Evolutionary conservation across 495 filamentous ascomycete genomes (phyloP), one percentile per base, ranked within the genome.

Genomic region (Astrothelium subdiscretum): DNA sequence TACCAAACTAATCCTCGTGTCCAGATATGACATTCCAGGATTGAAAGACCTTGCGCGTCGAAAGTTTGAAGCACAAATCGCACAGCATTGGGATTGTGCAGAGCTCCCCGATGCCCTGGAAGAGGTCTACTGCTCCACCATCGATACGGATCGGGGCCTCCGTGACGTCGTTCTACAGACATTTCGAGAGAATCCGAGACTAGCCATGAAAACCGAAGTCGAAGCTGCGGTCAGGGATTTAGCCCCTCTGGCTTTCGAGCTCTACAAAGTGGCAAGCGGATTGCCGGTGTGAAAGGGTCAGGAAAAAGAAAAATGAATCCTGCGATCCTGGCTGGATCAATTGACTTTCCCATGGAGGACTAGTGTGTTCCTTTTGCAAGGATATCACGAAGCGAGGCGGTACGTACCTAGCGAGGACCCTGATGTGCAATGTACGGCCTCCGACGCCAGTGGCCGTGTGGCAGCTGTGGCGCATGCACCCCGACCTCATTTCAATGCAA

Each of bases 111-210:
- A 74, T 12, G 74, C 72, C 1, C 71, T 77, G 60, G 65, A 69
- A 61, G 73, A 75, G 32, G 75, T 75, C 11, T 79, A 78, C 65
- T 68, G 74, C 29, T 69, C 66, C 18, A 78, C 76, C 10, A 64
- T 75, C 57, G 69, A 73, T 60, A 65, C 60, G 20, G 76, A 79
- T 63, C 69, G 75, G 8, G 73, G 72, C 4, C 69, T 79, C 42
- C 68, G 75, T 10, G 73, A 79, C 63, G 57, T 74, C 22, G 65
- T 76, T 32, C 65, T 74, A 42, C 67, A 74, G 57, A 63, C 68
- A 1, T 75, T 77, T 67, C 63, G 67, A 22, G 63, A 59, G 12
- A 66, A 76, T 43, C 72, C 71, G 10, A 67, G 69, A 22, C 66
- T 75, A 13, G 66, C 66, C 10, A 63, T 62, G 10, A 72, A 72